A percentile compares a stretch with the other conserved stretches of the same genome.
Evolutionary conservation across 257 asterid genomes (phyloP).

Genomic region (Eucommia ulmoides): DNA sequence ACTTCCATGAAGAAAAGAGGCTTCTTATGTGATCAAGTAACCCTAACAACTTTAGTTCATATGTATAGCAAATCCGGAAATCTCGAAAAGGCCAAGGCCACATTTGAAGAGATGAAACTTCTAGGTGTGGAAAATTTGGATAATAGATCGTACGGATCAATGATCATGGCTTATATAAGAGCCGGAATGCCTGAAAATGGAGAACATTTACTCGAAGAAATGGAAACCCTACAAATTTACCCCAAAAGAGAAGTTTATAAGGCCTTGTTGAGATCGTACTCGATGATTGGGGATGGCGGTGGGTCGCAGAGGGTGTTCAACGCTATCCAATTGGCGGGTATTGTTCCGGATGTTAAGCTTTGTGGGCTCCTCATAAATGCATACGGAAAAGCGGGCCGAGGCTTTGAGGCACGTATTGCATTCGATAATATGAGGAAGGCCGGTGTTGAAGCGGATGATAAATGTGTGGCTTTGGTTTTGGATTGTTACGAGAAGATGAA

Average conservation of each 20-base stretch:
- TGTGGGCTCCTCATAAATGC: slow-evolving; percentile 86
- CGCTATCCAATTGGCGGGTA: slow-evolving; percentile 65
- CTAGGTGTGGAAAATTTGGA: slow-evolving; percentile 68
- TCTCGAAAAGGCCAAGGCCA: slow-evolving; percentile 43
- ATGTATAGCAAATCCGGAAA: slow-evolving; percentile 92
- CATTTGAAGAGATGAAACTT: slow-evolving; percentile 68
- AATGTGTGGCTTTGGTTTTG: slow-evolving; percentile 57
- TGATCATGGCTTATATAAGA: slow-evolving; percentile 81
- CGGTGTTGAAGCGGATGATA: slow-evolving; percentile 61
- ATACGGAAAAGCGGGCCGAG: slow-evolving; percentile 44
- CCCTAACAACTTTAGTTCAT: slow-evolving; percentile 62
- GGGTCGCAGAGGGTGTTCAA: slow-evolving; percentile 77
- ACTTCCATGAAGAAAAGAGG: slow-evolving; percentile 57
- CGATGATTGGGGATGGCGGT: slow-evolving; percentile 53
- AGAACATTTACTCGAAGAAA: slow-evolving; percentile 51
- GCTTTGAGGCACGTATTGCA: slow-evolving; percentile 47
- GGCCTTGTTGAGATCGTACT: slow-evolving; percentile 73
- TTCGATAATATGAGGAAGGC: slow-evolving; percentile 58
- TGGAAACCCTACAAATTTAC: slow-evolving; percentile 50
- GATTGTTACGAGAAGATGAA: slow-evolving; percentile 53
- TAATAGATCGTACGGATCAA: slow-evolving; percentile 76
- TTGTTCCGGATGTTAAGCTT: slow-evolving; percentile 53
- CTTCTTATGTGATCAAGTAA: slow-evolving; percentile 64
- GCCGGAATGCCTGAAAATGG: slow-evolving; percentile 45
- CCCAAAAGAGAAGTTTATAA: slow-evolving; percentile 85